Evolutionary conservation across 1,284 basidiomycete species (phyloP).

Genomic region (Stygiomarasmius scandens): DNA sequence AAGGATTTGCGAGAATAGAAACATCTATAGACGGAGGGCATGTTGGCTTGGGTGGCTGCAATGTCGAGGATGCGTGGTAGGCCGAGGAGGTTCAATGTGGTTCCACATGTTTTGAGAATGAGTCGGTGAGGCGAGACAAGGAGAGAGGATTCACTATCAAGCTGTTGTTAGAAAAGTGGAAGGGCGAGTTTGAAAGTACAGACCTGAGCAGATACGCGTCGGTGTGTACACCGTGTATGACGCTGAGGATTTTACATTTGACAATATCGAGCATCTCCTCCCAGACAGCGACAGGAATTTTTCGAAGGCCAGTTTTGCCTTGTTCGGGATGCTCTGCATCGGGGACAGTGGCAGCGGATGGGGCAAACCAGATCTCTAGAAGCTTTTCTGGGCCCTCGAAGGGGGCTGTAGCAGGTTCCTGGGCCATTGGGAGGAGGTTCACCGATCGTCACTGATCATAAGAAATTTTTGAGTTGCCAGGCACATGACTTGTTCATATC

Average conservation of each 20-base stretch:
- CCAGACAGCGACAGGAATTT: slow-evolving; percentile 82
- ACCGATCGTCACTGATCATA: too few species aligned
- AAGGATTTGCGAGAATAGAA: slow-evolving; percentile 99
- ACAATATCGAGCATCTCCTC: slow-evolving; percentile 98
- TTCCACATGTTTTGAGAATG: slow-evolving; percentile 99
- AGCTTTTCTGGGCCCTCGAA: slow-evolving; percentile 96
- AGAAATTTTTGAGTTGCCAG: too few species aligned
- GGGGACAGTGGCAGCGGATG: slow-evolving; percentile 65
- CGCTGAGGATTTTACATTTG: slow-evolving; percentile 94
- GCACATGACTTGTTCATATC: too few species aligned
- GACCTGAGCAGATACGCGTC: slow-evolving; percentile 97
- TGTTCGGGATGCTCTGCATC: slow-evolving; percentile 39
- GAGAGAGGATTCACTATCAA: slow-evolving; percentile 90
- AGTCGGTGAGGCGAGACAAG: slow-evolving; percentile 96
- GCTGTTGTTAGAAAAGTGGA: slow-evolving; percentile 19
- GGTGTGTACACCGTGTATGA: slow-evolving; percentile 83
- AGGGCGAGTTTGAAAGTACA: slow-evolving; percentile 10
- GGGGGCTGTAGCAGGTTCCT: slow-evolving; percentile 50
- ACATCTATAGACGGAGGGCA: slow-evolving; percentile 79
- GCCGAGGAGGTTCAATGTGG: slow-evolving; percentile 95
- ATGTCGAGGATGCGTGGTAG: slow-evolving; percentile 92
- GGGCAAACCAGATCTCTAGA: slow-evolving; percentile 97
- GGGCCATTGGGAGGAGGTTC: slow-evolving; percentile 16
- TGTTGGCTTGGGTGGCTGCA: slow-evolving; percentile 76
- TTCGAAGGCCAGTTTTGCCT: slow-evolving; percentile 72